phyloP scores from a whole-genome alignment of 768 basidiomycete genomes.

The Phaeotremella skinneri region DNA sequence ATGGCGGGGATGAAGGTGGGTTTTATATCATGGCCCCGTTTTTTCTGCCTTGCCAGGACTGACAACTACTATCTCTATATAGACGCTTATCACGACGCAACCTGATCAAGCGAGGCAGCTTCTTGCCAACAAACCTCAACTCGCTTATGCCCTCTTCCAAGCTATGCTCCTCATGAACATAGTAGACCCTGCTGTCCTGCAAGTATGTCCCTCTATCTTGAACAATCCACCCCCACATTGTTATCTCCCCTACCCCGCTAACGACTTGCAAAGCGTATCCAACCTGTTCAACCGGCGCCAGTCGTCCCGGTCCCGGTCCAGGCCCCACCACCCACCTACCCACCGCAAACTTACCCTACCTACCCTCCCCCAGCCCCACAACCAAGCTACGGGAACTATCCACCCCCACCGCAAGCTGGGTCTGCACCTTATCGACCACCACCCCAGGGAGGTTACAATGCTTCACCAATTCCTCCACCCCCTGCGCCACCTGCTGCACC shows the following conservation, averaged over 20 bases:
- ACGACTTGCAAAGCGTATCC: neutral
- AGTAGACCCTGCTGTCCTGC: slow-evolving; percentile 79
- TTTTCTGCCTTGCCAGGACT: no score
- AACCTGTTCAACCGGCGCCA: slow-evolving; percentile 46
- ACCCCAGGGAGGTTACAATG: slow-evolving; percentile 48
- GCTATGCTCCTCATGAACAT: slow-evolving; percentile 89
- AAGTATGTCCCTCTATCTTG: slow-evolving; percentile 55
- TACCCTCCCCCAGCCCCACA: slow-evolving; percentile 14
- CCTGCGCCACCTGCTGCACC: slow-evolving; percentile 12
- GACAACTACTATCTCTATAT: neutral
- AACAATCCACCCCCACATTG: neutral
- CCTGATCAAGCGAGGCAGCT: slow-evolving; percentile 83
- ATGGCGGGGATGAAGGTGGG: slow-evolving; percentile 96
- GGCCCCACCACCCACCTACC: neutral
- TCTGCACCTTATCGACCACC: slow-evolving; percentile 38
- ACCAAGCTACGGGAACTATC: slow-evolving; percentile 10
- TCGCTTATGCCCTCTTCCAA: slow-evolving; percentile 95
- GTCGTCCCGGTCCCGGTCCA: slow-evolving; percentile 26
- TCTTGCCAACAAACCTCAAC: slow-evolving; percentile 80
- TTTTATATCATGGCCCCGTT: slow-evolving; percentile 16
- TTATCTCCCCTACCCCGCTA: neutral
- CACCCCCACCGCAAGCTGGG: slow-evolving; percentile 42
- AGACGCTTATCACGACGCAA: slow-evolving; percentile 89
- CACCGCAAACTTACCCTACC: neutral
- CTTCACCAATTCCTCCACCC: slow-evolving; percentile 27